Conservation (phyloP, 2,329 filamentous ascomycete genomes). For the Helminthosporium solani region DNA sequence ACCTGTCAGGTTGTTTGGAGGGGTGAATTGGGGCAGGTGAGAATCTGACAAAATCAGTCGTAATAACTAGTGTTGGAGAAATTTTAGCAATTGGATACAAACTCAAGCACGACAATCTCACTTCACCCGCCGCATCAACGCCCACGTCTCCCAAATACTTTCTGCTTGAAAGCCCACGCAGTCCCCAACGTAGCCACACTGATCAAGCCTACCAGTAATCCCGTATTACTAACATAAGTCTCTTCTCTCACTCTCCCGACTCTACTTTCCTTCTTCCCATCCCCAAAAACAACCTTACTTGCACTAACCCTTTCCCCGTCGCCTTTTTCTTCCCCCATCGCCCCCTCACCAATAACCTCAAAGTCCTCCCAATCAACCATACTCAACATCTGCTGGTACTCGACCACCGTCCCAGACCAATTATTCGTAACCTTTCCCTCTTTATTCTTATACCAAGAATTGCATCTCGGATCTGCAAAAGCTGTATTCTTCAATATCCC, state of each 20-base stretch:
- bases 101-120: too few species aligned
- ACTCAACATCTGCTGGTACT: constrained; percentile 54
- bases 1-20: too few species aligned
- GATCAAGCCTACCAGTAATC: constrained; percentile 38
- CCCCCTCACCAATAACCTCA: constrained; percentile 23
- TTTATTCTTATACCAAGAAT: constrained; percentile 58
- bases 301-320: constrained; percentile 20
- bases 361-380: constrained; percentile 51
- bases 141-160: constrained; percentile 14
- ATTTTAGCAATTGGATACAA: too few species aligned
- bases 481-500: constrained; percentile 44
- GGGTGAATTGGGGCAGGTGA: too few species aligned
- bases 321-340: constrained; percentile 6
- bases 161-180: constrained; percentile 27
- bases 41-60: too few species aligned
- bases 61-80: too few species aligned
- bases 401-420: constrained; percentile 55
- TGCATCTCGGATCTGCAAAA: constrained; percentile 58
- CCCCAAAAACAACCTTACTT: constrained; percentile 33
- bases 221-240: constrained; percentile 43
- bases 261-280: constrained; percentile 35
- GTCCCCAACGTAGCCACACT: constrained; percentile 41
- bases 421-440: constrained; percentile 59
- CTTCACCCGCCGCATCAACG: too few species aligned
- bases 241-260: constrained; percentile 51